Base-by-base conservation (phyloP, 176 grass and related monocot species). In the Bonia amplexicaulis region DNA sequence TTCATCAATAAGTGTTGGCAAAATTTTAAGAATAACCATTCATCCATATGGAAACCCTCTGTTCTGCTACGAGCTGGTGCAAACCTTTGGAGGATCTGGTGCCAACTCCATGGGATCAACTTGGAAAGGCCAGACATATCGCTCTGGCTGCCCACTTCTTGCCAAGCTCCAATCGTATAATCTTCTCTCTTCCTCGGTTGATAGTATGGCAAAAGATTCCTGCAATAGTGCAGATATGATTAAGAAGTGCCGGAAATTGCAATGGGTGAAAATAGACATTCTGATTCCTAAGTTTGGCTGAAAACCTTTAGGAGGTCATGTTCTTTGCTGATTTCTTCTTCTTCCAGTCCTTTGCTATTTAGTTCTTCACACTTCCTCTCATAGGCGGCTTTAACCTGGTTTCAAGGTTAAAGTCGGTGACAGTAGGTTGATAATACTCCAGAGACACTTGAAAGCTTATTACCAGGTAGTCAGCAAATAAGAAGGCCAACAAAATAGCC, bases 161-260 rank as follows among this genome's bases (percentile, higher is more conserved):
- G 89, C 78, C 87, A 98, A 93, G 76, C 96, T 98, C 96, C 93
- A 98, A 67, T 98, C 91, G 7, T 98, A 98, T 49, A 98, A 85
- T 85, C 96, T 90, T 86, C 93, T 91, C 81, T 98, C 93, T 80
- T 95, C 89, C 44, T 93, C 90, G 11, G 78, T 93, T 45, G 93
- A 95, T 45, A 98, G 88, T 81, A 95, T 85, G 26, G 65, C 84
- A 86, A 95, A 93, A 64, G 96, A 92, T 89, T 98, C 96, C 96
- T 98, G 66, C 60, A 59, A 61, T 78, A 7, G 25, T 73, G 74
- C 55, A 66, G 15, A 48, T 42, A 84, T 74, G 41, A 42, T 54
- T 49, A 75, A 49, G 17, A 83, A 33, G 41, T 19, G 74, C 12
- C 57, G 47, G 61, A 65, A 71, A 73, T n/a, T 7, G 15, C 55